Evolutionary conservation across 1,284 basidiomycete genomes (phyloP), one percentile per base, ranked within the genome.

Genomic region (Tetrapyrgos nigripes): DNA sequence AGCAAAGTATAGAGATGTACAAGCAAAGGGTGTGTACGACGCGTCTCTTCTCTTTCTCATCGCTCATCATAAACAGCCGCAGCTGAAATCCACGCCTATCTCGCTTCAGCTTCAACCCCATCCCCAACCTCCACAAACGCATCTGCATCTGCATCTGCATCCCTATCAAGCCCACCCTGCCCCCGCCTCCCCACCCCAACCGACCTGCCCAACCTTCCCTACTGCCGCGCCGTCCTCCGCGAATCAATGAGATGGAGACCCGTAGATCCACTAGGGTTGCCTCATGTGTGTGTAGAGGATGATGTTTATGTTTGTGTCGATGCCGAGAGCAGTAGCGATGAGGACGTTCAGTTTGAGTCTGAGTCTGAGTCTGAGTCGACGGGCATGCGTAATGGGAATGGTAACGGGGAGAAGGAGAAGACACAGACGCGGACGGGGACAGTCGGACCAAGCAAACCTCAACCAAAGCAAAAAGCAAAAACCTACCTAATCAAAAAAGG

Each of bases 131-230:
- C 31, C 8, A 33, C 31, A 14, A 14, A 33, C 14, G 14, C 31
- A 33, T n/a, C n/a, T n/a, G n/a, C n/a, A n/a, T n/a, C n/a, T n/a
- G n/a, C n/a, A n/a, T n/a, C n/a, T n/a, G n/a, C n/a, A n/a, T n/a
- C n/a, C n/a, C n/a, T n/a, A n/a, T n/a, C n/a, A n/a, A n/a, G n/a
- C n/a, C n/a, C n/a, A n/a, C n/a, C n/a, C n/a, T n/a, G n/a, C n/a
- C 37, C 37, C 2, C 67, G 65, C 14, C 58, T 71, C 4, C 70
- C 67, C 11, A 60, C 31, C 3, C 65, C 59, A 37, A 57, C 53
- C 44, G 60, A 62, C 29, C 61, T 28, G 3, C 31, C 57, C 13
- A 43, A 27, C 33, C 43, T 50, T 8, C 45, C 37, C 13, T 61
- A 59, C 43, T 49, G 55, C 23, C 23, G 29, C 23, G 45, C 54